A percentile compares a stretch with the other conserved stretches of the same genome.
phyloP scores from a whole-genome alignment of 192 early-diverging fungal genomes.

The Umbelopsis sp. region DNA sequence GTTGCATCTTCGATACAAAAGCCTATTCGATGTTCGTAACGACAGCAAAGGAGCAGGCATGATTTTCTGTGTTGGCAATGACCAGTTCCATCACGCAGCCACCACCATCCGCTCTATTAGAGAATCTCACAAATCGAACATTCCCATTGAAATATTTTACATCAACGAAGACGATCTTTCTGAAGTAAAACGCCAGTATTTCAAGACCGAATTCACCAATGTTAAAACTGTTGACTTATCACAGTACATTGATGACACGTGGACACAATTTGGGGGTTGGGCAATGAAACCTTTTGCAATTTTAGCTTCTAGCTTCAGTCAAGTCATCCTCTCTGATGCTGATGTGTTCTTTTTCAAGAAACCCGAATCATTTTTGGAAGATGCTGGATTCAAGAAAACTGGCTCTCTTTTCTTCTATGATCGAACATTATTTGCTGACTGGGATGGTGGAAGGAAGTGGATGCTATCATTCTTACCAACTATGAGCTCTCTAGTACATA shows the following conservation, averaged over 20 bases:
- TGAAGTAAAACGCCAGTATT: slow-evolving; percentile 22
- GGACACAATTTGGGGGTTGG: slow-evolving; percentile 53
- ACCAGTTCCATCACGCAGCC: slow-evolving; percentile 43
- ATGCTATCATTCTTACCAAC: slow-evolving; percentile 27
- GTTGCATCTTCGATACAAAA: slow-evolving; percentile 21
- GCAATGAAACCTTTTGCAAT: slow-evolving; percentile 68
- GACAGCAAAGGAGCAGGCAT: slow-evolving; percentile 22
- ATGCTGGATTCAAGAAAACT: slow-evolving; percentile 45
- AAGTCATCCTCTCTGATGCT: slow-evolving; percentile 65
- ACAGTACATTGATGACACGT: slow-evolving; percentile 39
- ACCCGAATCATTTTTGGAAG: slow-evolving; percentile 49
- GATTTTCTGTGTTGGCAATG: slow-evolving; percentile 40
- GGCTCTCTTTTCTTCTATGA: slow-evolving; percentile 64
- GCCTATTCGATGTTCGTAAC: slow-evolving; percentile 21
- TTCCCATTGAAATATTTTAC: slow-evolving; percentile 64
- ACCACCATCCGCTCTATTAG: slow-evolving; percentile 42
- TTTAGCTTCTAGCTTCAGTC: slow-evolving; percentile 56
- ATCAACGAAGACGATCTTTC: slow-evolving; percentile 46
- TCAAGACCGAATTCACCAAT: slow-evolving; percentile 32
- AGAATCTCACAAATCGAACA: slow-evolving; percentile 32
- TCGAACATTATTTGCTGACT: slow-evolving; percentile 50
- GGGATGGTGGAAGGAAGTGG: slow-evolving; percentile 41
- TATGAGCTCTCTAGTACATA: slow-evolving; percentile 27
- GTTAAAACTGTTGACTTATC: slow-evolving; percentile 42
- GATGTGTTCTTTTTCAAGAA: slow-evolving; percentile 67